phyloP scores from a whole-genome alignment of 2,329 filamentous ascomycete species.

The Thelonectria discophora region DNA sequence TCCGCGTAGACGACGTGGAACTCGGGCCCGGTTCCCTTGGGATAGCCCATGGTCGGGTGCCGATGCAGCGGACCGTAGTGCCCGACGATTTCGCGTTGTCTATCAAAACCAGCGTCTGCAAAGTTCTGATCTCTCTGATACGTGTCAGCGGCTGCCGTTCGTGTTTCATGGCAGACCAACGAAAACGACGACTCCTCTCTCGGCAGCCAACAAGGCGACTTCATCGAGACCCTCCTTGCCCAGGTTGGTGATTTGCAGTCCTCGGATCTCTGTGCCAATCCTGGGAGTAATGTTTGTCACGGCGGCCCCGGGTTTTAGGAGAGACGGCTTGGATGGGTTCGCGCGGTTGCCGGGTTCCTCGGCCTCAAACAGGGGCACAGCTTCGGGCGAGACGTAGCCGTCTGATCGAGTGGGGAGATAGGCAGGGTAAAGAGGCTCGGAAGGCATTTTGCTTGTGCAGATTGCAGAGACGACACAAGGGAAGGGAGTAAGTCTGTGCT shows the following conservation, averaged over 20 bases:
- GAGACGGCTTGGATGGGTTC: slow-evolving; percentile 36
- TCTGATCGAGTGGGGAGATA: slow-evolving; percentile 47
- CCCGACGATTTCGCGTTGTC: slow-evolving; percentile 40
- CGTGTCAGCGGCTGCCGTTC: not conserved
- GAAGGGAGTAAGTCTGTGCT: slow-evolving; percentile 2
- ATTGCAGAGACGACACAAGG: not conserved
- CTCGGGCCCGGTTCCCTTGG: slow-evolving; percentile 43
- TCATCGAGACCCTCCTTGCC: slow-evolving; percentile 41
- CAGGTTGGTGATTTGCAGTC: slow-evolving; percentile 43
- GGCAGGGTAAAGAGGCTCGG: slow-evolving; percentile 44
- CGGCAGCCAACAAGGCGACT: slow-evolving; percentile 43
- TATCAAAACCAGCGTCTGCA: slow-evolving; percentile 45
- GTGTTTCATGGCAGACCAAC: slow-evolving; percentile 26
- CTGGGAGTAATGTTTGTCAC: slow-evolving; percentile 41
- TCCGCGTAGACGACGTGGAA: slow-evolving; percentile 48
- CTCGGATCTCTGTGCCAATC: slow-evolving; percentile 43
- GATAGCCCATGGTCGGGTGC: slow-evolving; percentile 46
- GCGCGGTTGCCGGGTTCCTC: slow-evolving; percentile 46
- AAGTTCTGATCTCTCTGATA: slow-evolving; percentile 45
- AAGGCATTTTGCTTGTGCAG: slow-evolving; percentile 31
- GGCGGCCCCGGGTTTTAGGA: slow-evolving; percentile 31
- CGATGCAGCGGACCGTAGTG: slow-evolving; percentile 46
- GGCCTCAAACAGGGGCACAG: slow-evolving; percentile 41
- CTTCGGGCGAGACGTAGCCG: slow-evolving; percentile 39
- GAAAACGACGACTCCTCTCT: slow-evolving; percentile 46